Conservation (phyloP, 1,284 basidiomycete species). For the Psilocybe mexicana region DNA sequence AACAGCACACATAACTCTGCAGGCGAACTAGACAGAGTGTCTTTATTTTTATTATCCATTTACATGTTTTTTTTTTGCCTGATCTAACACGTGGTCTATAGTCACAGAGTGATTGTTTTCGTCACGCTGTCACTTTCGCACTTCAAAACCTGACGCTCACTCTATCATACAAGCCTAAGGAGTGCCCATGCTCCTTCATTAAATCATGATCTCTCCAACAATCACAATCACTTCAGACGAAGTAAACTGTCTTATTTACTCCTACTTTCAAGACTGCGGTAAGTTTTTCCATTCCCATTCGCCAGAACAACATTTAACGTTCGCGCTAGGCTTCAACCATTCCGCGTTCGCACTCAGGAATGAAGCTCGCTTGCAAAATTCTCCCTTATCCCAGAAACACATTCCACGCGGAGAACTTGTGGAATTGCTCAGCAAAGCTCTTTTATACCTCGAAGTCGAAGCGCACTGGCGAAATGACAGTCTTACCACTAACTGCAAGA, state of each 20-base stretch:
- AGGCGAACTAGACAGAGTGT: too few species aligned
- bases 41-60: too few species aligned
- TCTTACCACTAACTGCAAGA: slow-evolving; percentile 62
- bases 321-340: slow-evolving; percentile 66
- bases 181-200: slow-evolving; percentile 15
- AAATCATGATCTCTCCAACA: slow-evolving; percentile 41
- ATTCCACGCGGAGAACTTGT: slow-evolving; percentile 82
- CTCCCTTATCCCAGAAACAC: slow-evolving; percentile 64
- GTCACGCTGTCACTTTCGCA: slow-evolving; percentile 17
- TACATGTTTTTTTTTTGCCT: too few species aligned
- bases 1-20: too few species aligned
- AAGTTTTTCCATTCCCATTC: slow-evolving; percentile 10
- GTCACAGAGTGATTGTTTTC: neutral
- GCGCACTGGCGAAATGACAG: slow-evolving; percentile 69
- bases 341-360: slow-evolving; percentile 73
- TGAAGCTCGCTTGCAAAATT: slow-evolving; percentile 69
- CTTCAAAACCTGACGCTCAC: slow-evolving; percentile 20
- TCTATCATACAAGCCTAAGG: neutral
- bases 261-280: slow-evolving; percentile 84
- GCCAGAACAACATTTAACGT: neutral
- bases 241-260: slow-evolving; percentile 80
- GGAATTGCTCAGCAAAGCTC: slow-evolving; percentile 76
- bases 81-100: too few species aligned
- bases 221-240: slow-evolving; percentile 78
- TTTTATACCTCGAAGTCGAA: slow-evolving; percentile 84